Conservation (phyloP, 73 alveolate genomes). For the Symbiodinium pilosum region DNA sequence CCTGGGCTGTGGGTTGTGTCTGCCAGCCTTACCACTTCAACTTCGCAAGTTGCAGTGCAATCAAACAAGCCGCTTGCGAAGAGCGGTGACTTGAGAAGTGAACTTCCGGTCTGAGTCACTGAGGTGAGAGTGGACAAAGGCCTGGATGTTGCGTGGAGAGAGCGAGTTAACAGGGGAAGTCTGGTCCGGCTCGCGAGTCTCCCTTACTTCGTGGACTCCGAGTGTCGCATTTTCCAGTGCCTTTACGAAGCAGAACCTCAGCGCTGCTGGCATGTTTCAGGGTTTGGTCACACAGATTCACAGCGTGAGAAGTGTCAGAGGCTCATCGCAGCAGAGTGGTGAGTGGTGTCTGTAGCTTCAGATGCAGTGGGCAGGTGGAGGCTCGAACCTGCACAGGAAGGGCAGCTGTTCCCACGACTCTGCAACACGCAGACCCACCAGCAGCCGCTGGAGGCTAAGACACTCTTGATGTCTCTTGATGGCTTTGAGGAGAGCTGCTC, state of each 20-base stretch:
- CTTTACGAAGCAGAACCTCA: conserved; percentile 93
- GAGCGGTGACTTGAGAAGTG: no score
- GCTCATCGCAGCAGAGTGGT: no score
- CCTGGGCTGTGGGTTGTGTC: no score
- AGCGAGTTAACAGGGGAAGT: background rate
- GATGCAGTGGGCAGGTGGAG: conserved; percentile 35
- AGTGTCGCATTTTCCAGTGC: conserved; percentile 89
- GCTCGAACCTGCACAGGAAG: background rate
- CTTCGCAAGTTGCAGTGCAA: no score
- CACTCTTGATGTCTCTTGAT: background rate
- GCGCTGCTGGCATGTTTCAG: background rate
- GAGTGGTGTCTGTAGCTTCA: no score
- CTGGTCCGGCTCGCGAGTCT: background rate
- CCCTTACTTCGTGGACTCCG: conserved; percentile 84
- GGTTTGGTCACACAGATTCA: background rate
- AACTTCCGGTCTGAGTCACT: no score
- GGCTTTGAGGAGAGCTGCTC: no score
- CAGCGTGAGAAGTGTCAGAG: background rate
- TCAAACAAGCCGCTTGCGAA: no score
- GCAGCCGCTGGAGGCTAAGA: conserved; percentile 61
- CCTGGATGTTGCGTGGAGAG: background rate
- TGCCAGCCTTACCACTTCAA: no score
- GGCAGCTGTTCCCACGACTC: conserved; percentile 36
- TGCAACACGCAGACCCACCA: conserved; percentile 45
- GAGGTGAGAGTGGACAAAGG: conserved; percentile 17